Evolutionary conservation across 345 rosid genomes (phyloP).

Genomic region (Citrus cavaleriei): DNA sequence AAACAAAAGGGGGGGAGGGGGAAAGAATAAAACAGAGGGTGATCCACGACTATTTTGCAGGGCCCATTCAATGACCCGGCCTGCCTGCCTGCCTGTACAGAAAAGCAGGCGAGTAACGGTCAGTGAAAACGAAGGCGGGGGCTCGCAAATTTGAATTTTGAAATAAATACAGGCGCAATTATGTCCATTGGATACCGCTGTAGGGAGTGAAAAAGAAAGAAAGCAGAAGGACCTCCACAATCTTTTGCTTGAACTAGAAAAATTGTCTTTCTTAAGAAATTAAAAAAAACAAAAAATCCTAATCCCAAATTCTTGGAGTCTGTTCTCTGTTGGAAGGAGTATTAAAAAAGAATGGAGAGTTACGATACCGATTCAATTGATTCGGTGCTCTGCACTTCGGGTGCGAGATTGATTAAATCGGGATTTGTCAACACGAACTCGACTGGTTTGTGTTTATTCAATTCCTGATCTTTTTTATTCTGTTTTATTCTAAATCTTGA

Average conservation of each 20-base stretch:
- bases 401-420: slow-evolving; percentile 28
- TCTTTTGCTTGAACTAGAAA: not conserved
- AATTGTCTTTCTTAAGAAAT: not conserved
- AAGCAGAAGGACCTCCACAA: too few species aligned
- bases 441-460: slow-evolving; percentile 17
- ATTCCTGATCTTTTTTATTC: not conserved
- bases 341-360: not conserved
- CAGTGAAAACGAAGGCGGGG: not conserved
- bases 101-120: not conserved
- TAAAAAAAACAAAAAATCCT: slow-evolving; percentile 3
- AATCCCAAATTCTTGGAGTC: not conserved
- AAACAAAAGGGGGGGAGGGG: too few species aligned
- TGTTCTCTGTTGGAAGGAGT: too few species aligned
- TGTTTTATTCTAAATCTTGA: not conserved
- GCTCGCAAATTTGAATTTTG: slow-evolving; percentile 15
- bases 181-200: not conserved
- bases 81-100: not conserved
- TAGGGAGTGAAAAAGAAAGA: too few species aligned
- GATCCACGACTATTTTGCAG: not conserved
- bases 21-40: too few species aligned
- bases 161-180: slow-evolving; percentile 4
- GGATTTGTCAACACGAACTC: slow-evolving; percentile 24
- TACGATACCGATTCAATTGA: slow-evolving; percentile 15
- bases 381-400: slow-evolving; percentile 31
- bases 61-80: slow-evolving; percentile 8